phyloP scores from a whole-genome alignment of 305 asterid species.

The Solanum hybrid region DNA sequence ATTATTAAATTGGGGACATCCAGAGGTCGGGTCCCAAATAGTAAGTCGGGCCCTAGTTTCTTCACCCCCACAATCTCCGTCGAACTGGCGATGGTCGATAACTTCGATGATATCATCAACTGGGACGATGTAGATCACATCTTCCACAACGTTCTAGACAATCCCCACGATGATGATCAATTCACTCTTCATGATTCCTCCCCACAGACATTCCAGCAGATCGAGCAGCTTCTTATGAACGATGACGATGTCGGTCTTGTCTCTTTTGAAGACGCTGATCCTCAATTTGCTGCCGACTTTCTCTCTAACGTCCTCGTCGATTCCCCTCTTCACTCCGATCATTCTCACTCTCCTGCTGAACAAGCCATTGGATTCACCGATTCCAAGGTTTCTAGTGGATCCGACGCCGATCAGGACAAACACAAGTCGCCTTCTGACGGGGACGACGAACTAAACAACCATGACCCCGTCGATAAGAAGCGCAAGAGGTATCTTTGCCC shows the following conservation, averaged over 20 bases:
- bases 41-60: background rate
- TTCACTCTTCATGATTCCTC: background rate
- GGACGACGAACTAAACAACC: background rate
- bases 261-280: background rate
- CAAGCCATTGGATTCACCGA: background rate
- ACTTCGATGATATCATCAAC: conserved; percentile 8
- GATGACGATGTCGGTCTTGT: conserved; percentile 11
- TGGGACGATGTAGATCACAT: conserved; percentile 1
- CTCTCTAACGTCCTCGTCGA: conserved; percentile 20
- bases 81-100: conserved; percentile 8
- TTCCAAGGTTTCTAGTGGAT: conserved; percentile 2
- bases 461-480: conserved; percentile 28
- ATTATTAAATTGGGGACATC: background rate
- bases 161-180: background rate
- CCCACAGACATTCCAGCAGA: conserved; percentile 12
- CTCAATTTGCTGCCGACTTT: conserved; percentile 9
- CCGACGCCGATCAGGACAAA: background rate
- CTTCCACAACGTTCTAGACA: background rate
- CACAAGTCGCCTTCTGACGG: background rate
- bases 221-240: conserved; percentile 29
- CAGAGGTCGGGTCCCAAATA: background rate
- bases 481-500: conserved; percentile 24
- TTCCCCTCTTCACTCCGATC: conserved; percentile 13
- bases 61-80: background rate
- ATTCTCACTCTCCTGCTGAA: background rate